These are phyloP conservation scores for Diutina catenulata DNA, from an alignment of 1,139 yeast genomes.

Conservation along the genomic window DNA sequence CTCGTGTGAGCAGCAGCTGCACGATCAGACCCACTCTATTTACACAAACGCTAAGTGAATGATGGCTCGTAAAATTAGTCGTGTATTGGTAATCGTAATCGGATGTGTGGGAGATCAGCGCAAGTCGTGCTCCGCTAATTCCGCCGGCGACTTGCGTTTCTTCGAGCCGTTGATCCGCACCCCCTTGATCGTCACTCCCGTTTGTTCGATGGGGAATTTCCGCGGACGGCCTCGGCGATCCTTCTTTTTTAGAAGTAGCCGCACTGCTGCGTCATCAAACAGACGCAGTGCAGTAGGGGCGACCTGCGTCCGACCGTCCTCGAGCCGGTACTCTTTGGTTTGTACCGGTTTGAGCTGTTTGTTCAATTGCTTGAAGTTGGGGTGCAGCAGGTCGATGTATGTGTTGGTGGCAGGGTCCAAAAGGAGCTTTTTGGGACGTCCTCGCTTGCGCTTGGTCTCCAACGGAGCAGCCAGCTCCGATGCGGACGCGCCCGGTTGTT, in stretches of 20 bases:
- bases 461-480: too few relatives aligned
- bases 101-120: too few relatives aligned
- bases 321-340: conserved; percentile 1
- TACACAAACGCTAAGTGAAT: too few relatives aligned
- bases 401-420: conserved; percentile 31
- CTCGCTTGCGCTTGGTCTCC: conserved; percentile 28
- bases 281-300: background rate
- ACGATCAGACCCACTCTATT: too few relatives aligned
- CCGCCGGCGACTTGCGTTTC: conserved; percentile 15
- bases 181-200: conserved; percentile 37
- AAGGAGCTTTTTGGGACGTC: conserved; percentile 33
- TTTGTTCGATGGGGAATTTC: conserved; percentile 37
- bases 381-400: conserved; percentile 33
- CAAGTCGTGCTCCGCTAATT: too few relatives aligned
- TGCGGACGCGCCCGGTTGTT: too few relatives aligned
- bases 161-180: conserved; percentile 30
- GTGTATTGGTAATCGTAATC: too few relatives aligned
- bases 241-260: conserved; percentile 27
- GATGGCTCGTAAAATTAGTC: too few relatives aligned
- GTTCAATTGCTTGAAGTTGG: conserved; percentile 30
- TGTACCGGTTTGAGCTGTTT: conserved; percentile 17
- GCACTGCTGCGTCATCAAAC: conserved; percentile 22
- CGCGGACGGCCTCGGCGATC: conserved; percentile 41
- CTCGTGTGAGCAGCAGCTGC: too few relatives aligned
- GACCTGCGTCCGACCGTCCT: conserved; percentile 4